Base-by-base conservation (phyloP, 768 basidiomycete species). In the Lactarius akahatsu region DNA sequence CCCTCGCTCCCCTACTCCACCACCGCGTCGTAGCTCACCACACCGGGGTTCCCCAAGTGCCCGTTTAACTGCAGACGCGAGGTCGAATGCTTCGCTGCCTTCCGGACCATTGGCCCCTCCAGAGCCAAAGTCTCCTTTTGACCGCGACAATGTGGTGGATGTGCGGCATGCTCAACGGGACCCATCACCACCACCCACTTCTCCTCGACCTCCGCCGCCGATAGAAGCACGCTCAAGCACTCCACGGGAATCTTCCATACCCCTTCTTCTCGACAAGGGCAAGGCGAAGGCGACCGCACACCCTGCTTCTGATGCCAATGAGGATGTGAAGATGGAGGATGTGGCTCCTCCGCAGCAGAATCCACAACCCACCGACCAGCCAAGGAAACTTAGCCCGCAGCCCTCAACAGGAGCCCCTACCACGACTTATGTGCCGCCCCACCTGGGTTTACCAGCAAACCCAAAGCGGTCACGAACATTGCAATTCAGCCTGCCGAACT, bases 311-410 rank as follows among this genome's bases (percentile, higher is more conserved):
- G 59, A 55, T n/a, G 43, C 20, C 36, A 58, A 67, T 11, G 68
- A 67, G 26, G 68, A 67, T 40, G 56, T 69, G 60, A 69, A 67
- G 38, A 63, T 59, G 57, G 57, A 43, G 28, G 68, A 63, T 59
- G 50, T 23, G n/a, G 43, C 45, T 40, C 47, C 62, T 16, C 34
- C 57, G 32, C 65, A 34, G 47, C 36, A 11, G 36, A 67, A 56
- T 67, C 61, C 52, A n/a, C 60, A 15, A 8, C 41, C 60, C 57
- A 18, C 34, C 47, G 65, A 62, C 47, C 68, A 67, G 50, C 41
- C 57, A 34, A 43, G 64, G 52, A 62, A 63, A 50, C 57, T 56
- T 7, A 62, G 61, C 43, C 65, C 68, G 54, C 65, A 62, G n/a
- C 57, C 65, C 38, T 40, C 30, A n/a, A 38, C 59, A n/a, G 61